phyloP scores from a whole-genome alignment of 2,329 filamentous ascomycete species.

The Epichloe brachyelytri region DNA sequence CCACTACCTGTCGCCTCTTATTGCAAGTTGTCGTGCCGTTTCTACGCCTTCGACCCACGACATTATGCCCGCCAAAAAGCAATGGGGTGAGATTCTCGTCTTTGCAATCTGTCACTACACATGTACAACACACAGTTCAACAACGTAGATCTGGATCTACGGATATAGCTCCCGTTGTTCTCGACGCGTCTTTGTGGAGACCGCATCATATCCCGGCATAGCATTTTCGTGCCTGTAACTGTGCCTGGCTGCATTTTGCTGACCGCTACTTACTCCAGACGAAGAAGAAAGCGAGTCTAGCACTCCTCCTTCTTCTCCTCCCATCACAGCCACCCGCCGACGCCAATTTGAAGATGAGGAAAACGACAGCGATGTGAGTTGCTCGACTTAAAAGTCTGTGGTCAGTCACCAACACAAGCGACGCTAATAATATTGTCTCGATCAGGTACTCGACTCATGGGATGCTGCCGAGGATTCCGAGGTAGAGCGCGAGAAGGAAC shows the following conservation, averaged over 20 bases:
- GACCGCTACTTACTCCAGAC: constrained; percentile 17
- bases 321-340: constrained; percentile 27
- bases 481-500: constrained; percentile 87
- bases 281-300: constrained; percentile 28
- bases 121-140: neutral
- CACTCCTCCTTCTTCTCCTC: constrained; percentile 24
- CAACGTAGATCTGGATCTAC: constrained; percentile 1
- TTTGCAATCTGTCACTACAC: constrained; percentile 5
- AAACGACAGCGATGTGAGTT: constrained; percentile 64
- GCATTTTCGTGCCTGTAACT: neutral
- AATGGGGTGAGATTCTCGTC: constrained; percentile 25
- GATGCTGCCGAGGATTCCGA: constrained; percentile 95
- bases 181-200: constrained; percentile 3
- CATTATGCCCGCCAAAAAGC: constrained; percentile 30
- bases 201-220: neutral
- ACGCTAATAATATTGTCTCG: constrained; percentile 1
- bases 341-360: constrained; percentile 84
- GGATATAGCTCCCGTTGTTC: neutral
- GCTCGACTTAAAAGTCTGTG: neutral
- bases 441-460: constrained; percentile 86
- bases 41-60: constrained; percentile 6
- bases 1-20: neutral
- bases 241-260: constrained; percentile 8
- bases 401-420: neutral
- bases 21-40: neutral